Evolutionary conservation across 306 rosid species (phyloP), one percentile per base, ranked within the genome.

Genomic region (Quercus mongolica): DNA sequence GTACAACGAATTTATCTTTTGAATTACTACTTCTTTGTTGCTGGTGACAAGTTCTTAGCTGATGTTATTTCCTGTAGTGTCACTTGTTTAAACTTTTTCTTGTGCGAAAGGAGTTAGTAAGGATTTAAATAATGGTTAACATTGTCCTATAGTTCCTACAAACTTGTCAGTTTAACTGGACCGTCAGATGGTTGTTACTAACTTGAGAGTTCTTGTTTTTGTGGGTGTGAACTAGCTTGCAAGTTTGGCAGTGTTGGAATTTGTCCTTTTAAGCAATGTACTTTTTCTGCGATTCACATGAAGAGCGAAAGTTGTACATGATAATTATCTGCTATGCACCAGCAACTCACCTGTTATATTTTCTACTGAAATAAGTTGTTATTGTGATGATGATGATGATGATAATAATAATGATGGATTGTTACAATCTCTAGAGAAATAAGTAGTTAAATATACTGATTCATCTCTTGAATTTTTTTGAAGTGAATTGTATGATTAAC

Each of bases 301-400:
- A 72, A 78, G 61, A 75, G 21, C 70, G 75, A 82, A 75, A 58
- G 46, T 77, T 75, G 70, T 57, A 78, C 71, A 59, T 56, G 68
- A 63, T 65, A 75, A 65, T 83, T 59, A 87, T 52, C 87, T 90
- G 99, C 81, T 94, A 91, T 75, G 99, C 97, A 59, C 95, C 99
- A 30, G 99, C 99, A 78, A 94, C 99, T 59, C 97, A 91, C 80
- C 83, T 6, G 7, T 28, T 14, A 13, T 33, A 64, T 19, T 64
- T 64, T 64, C 21, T 59, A 11, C 6, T 5, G 38, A 33, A 5
- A 33, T 33, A 33, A 33, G 38, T 33, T 33, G 38, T 33, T 33
- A 5, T 33, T 6, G 38, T 33, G 38, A 33, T 5, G 38, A 33
- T 33, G 38, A 31, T 31, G 35, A 33, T 33, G 38, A 33, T 33